Base-by-base conservation (phyloP, 2,329 filamentous ascomycete genomes). In the Trichophyton rubrum region DNA sequence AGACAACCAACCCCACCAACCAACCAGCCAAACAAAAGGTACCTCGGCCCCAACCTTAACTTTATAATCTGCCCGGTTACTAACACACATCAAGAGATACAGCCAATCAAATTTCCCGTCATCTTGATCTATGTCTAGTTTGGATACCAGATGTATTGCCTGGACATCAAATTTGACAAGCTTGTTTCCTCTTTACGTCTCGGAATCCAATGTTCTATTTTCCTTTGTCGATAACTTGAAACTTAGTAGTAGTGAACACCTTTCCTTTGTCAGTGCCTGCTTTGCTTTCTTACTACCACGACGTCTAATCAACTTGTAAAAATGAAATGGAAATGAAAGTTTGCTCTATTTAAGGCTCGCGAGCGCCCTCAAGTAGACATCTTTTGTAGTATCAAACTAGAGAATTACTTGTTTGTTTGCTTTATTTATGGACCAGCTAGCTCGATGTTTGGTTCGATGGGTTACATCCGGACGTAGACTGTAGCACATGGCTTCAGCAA, bases 1-100 rank as follows among this genome's bases (percentile, higher is more conserved):
- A 85, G 72, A 55, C 49, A 55, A 47, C 43, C 43, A 47, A 49
- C 13, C 33, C 33, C 33, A 38, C 33, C 9, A 38, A 6, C 33
- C 33, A 38, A 13, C 9, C 33, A 38, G 11, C 33, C 33, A 9
- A 38, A 38, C 6, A 35, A 38, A 35, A 49, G 49, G 49, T 55
- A 55, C 24, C 7, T n/a, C 49, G 15, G 13, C 49, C 24, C 15
- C 30, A 55, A 49, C 45, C 49, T 55, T 55, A 35, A 55, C 49
- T 15, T 55, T 49, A 49, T 49, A 20, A 13, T 13, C 9, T 38
- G 2, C 9, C 33, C 9, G 33, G 8, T 49, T 49, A 49, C 45
- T 49, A 49, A 49, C 45, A 30, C 22, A 5, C 9, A 11, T 27
- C 22, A 15, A 49, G 45, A 49, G 45, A 49, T 27, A 9, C 45